Conservation (phyloP, 2,329 filamentous ascomycete genomes). For the Stromatinia cepivora region DNA sequence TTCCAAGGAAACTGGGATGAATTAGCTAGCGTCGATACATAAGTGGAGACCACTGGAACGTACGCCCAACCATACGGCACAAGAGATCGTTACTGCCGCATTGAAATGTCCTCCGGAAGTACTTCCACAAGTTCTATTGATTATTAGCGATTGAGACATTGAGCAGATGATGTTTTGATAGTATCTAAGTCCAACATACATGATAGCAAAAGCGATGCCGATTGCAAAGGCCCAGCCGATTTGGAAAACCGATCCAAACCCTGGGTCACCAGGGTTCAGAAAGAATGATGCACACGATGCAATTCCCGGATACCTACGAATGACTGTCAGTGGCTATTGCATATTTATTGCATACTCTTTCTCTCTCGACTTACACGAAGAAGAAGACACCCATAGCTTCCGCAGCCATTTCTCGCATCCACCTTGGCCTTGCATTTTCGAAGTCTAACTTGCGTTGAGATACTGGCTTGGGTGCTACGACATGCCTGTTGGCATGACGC, state of each 20-base stretch:
- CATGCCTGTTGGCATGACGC: slow-evolving; percentile 51
- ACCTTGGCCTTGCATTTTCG: slow-evolving; percentile 53
- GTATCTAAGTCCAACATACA: slow-evolving; percentile 33
- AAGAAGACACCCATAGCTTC: slow-evolving; percentile 60
- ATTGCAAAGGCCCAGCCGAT: slow-evolving; percentile 57
- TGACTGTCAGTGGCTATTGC: slow-evolving; percentile 31
- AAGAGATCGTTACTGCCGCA: slow-evolving; percentile 50
- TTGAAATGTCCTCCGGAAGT: slow-evolving; percentile 58
- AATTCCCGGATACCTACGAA: slow-evolving; percentile 47
- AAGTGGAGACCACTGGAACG: not conserved
- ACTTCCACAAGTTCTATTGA: slow-evolving; percentile 47
- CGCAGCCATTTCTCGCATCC: slow-evolving; percentile 55
- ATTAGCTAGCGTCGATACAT: not conserved
- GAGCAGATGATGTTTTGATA: not conserved
- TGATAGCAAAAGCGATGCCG: slow-evolving; percentile 60
- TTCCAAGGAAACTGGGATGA: slow-evolving; percentile 51
- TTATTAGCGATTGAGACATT: not conserved
- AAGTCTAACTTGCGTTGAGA: slow-evolving; percentile 56
- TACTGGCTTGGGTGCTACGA: slow-evolving; percentile 52
- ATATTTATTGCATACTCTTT: not conserved
- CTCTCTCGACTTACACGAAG: slow-evolving; percentile 45
- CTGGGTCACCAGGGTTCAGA: slow-evolving; percentile 46
- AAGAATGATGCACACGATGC: slow-evolving; percentile 54
- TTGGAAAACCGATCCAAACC: slow-evolving; percentile 54
- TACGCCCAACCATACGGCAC: slow-evolving; percentile 53